phyloP scores from a whole-genome alignment of 495 filamentous ascomycete genomes.

The Cryomyces minteri region DNA sequence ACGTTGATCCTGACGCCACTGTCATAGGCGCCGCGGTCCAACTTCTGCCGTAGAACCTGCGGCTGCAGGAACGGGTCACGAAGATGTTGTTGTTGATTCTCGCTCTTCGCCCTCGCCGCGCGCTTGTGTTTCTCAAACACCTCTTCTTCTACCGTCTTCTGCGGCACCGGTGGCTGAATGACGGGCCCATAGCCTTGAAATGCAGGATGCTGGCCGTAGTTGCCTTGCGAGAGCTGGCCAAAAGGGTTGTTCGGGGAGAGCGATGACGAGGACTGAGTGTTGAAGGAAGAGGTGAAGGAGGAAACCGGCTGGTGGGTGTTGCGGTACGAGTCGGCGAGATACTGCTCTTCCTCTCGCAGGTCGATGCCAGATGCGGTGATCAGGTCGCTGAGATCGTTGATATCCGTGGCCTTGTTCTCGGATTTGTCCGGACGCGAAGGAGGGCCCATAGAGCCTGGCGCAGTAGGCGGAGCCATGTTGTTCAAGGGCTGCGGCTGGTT shows the following conservation, averaged over 20 bases:
- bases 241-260: conserved; percentile 26
- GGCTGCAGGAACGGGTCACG: conserved; percentile 39
- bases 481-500: conserved; percentile 10
- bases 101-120: conserved; percentile 25
- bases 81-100: conserved; percentile 35
- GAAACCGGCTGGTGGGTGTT: conserved; percentile 8
- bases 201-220: conserved; percentile 9
- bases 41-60: conserved; percentile 18
- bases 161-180: conserved; percentile 27
- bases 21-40: conserved; percentile 30
- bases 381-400: conserved; percentile 58
- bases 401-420: conserved; percentile 48
- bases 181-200: conserved; percentile 42
- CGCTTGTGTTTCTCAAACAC: conserved; percentile 32
- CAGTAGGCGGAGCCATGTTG: conserved; percentile 18
- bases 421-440: conserved; percentile 45
- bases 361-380: conserved; percentile 65
- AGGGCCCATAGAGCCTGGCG: conserved; percentile 56
- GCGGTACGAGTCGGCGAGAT: conserved; percentile 38
- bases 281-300: conserved; percentile 19
- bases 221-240: conserved; percentile 15
- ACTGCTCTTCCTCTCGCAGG: conserved; percentile 64
- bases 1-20: conserved; percentile 44
- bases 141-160: conserved; percentile 25
- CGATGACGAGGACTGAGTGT: conserved; percentile 22